phyloP scores from a whole-genome alignment of 441 rosid species.

The Kokia cookei region DNA sequence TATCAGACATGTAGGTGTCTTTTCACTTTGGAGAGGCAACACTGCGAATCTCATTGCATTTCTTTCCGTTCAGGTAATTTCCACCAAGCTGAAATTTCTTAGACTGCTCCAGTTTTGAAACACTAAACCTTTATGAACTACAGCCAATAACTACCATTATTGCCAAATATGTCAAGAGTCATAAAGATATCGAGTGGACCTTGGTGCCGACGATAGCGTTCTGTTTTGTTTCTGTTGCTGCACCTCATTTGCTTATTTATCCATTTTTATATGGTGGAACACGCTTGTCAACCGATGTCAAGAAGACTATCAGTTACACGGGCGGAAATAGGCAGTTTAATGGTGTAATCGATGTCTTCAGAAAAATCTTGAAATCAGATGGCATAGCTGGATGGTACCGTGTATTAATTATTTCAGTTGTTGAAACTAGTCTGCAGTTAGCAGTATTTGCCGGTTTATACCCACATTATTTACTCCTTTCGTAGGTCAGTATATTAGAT shows the following conservation, averaged over 20 bases:
- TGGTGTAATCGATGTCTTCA: not conserved
- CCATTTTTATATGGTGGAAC: not conserved
- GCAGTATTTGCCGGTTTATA: no score
- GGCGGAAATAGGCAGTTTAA: conserved; percentile 1
- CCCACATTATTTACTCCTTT: no score
- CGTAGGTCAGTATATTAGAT: not conserved
- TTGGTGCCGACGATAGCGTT: no score
- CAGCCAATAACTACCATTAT: not conserved
- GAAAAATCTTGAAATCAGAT: not conserved
- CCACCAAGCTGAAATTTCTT: not conserved
- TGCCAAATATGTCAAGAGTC: no score
- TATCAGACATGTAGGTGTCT: no score
- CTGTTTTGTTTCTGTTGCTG: not conserved
- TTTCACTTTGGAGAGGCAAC: not conserved
- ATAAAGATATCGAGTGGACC: no score
- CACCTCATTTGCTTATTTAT: not conserved
- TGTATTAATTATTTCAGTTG: not conserved
- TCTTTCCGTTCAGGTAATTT: not conserved
- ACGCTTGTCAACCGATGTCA: conserved; percentile 8
- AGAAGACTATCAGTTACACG: not conserved
- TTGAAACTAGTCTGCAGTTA: no score
- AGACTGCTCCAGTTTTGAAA: not conserved
- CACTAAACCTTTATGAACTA: no score
- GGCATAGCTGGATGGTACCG: conserved; percentile 6
- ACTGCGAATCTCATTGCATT: not conserved